Conservation (phyloP, 1,284 basidiomycete genomes). For the Lignosus rhinocerotis region DNA sequence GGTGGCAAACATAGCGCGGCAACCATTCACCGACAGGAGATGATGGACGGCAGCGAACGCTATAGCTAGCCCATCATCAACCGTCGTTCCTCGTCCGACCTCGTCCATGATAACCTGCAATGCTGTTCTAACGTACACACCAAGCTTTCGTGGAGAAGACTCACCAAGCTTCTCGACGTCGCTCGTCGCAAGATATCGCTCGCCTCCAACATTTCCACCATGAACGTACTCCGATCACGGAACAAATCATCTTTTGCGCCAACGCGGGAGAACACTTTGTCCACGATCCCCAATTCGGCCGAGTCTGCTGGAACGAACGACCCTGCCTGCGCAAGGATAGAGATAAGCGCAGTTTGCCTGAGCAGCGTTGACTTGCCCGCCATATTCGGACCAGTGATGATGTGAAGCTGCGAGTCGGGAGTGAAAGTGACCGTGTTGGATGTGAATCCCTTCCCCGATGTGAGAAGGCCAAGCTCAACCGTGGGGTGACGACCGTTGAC, state of each 20-base stretch:
- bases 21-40: constrained; percentile 72
- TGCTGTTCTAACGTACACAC: not conserved
- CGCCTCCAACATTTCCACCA: constrained; percentile 90
- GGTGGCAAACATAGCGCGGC: constrained; percentile 91
- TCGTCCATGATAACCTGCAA: constrained; percentile 96
- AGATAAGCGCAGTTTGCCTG: constrained; percentile 88
- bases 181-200: constrained; percentile 82
- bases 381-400: constrained; percentile 98
- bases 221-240: constrained; percentile 91
- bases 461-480: constrained; percentile 87
- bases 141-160: constrained; percentile 21
- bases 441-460: constrained; percentile 75
- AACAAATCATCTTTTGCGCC: constrained; percentile 96
- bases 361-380: constrained; percentile 92
- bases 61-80: constrained; percentile 89
- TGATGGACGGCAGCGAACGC: constrained; percentile 91
- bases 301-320: constrained; percentile 89
- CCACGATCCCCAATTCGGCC: constrained; percentile 84
- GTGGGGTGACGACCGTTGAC: constrained; percentile 87
- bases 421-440: constrained; percentile 78
- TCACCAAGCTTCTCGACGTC: constrained; percentile 77
- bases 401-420: constrained; percentile 60
- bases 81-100: constrained; percentile 93
- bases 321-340: constrained; percentile 90
- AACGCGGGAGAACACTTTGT: constrained; percentile 91